phyloP scores from a whole-genome alignment of 2,329 filamentous ascomycete genomes.

The Septoria linicola region DNA sequence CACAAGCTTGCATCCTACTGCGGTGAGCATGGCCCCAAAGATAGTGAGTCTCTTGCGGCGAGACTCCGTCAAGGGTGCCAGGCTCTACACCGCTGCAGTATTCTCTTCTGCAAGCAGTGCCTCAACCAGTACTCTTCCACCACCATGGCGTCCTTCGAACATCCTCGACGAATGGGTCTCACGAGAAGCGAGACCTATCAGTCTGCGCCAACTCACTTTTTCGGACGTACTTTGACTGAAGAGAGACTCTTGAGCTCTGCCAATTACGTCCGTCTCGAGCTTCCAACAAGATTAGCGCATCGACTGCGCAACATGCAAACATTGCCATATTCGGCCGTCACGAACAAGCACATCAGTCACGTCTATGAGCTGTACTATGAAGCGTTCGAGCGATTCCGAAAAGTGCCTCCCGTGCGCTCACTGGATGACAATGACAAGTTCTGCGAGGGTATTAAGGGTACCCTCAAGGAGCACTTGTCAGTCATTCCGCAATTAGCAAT shows the following conservation, averaged over 20 bases:
- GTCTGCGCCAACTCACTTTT: constrained; percentile 95
- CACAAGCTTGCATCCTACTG: not conserved
- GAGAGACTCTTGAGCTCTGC: constrained; percentile 85
- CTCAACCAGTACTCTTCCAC: constrained; percentile 38
- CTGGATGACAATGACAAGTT: constrained; percentile 87
- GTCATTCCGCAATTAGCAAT: constrained; percentile 94
- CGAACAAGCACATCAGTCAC: constrained; percentile 89
- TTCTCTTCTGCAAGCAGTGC: constrained; percentile 5
- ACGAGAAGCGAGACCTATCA: constrained; percentile 90
- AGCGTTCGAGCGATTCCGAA: constrained; percentile 89
- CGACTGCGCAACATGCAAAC: constrained; percentile 96
- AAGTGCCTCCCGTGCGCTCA: constrained; percentile 76
- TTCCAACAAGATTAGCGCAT: constrained; percentile 86
- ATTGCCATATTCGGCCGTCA: constrained; percentile 90
- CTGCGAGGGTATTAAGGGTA: constrained; percentile 76
- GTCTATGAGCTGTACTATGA: constrained; percentile 97
- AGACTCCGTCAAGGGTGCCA: constrained; percentile 11
- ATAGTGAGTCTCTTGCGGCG: constrained; percentile 6
- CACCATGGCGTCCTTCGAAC: constrained; percentile 59
- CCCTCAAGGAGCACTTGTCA: constrained; percentile 80
- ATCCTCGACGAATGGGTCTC: constrained; percentile 77
- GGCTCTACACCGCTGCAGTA: constrained; percentile 23
- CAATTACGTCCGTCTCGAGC: constrained; percentile 94
- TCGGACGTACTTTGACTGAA: constrained; percentile 90
- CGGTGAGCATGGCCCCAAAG: not conserved